Conservation (phyloP, 2,329 filamentous ascomycete genomes). For the Seiridium cupressi region DNA sequence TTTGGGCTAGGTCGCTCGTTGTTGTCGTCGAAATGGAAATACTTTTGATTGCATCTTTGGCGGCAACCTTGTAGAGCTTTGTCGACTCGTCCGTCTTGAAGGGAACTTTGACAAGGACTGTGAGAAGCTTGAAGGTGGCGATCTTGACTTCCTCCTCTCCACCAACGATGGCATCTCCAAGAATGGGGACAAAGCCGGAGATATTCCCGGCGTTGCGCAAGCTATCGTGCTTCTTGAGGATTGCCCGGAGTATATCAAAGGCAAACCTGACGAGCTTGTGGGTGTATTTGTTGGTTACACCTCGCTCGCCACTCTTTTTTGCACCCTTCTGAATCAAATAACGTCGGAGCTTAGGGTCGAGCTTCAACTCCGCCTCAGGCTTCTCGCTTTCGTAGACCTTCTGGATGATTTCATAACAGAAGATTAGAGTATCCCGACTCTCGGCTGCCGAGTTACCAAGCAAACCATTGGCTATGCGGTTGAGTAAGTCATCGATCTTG, state of each 20-base stretch:
- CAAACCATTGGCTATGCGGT: constrained; percentile 79
- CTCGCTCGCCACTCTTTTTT: constrained; percentile 70
- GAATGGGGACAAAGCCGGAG: constrained; percentile 79
- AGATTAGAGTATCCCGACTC: constrained; percentile 80
- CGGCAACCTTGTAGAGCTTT: constrained; percentile 70
- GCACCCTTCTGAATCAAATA: constrained; percentile 81
- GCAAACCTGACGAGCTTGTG: constrained; percentile 89
- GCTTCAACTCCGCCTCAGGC: constrained; percentile 47
- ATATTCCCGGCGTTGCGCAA: constrained; percentile 79
- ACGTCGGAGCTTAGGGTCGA: constrained; percentile 63
- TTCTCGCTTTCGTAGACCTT: constrained; percentile 71
- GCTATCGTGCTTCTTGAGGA: constrained; percentile 82
- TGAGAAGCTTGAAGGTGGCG: constrained; percentile 80
- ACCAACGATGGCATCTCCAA: constrained; percentile 82
- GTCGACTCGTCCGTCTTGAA: constrained; percentile 67
- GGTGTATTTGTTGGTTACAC: constrained; percentile 72
- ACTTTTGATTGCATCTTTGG: constrained; percentile 79
- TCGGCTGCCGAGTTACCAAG: constrained; percentile 77
- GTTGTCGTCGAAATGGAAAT: constrained; percentile 77
- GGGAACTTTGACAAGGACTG: constrained; percentile 80
- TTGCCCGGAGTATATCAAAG: constrained; percentile 78
- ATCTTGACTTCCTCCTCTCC: constrained; percentile 92
- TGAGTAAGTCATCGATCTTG: constrained; percentile 87
- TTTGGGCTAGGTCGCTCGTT: constrained; percentile 80
- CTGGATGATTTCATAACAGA: constrained; percentile 93